A percentile compares a stretch with the other conserved stretches of the same genome.
Evolutionary conservation across 2,329 filamentous ascomycete species (phyloP).

Genomic region (Neonectria faginata): DNA sequence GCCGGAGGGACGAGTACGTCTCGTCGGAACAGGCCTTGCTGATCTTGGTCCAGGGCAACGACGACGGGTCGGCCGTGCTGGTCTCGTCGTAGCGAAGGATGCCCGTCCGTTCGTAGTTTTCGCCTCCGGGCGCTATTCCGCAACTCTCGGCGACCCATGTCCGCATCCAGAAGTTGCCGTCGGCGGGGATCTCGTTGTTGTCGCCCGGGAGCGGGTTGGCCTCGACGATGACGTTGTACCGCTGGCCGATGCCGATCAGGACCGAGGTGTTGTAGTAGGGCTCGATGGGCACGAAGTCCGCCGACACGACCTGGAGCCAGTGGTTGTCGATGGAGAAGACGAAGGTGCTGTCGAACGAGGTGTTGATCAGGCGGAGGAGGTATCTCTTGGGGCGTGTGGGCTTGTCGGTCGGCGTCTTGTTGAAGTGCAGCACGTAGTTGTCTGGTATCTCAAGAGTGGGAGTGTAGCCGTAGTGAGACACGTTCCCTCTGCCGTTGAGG

Average conservation of each 20-base stretch:
- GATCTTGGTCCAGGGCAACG: conserved; percentile 25
- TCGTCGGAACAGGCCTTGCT: conserved; percentile 34
- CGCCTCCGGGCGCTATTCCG: conserved; percentile 7
- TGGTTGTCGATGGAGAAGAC: conserved; percentile 43
- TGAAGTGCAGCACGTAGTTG: conserved; percentile 33
- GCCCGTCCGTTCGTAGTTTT: conserved; percentile 33
- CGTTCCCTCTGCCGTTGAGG: conserved; percentile 36
- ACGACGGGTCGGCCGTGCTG: conserved; percentile 15
- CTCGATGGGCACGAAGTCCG: conserved; percentile 39
- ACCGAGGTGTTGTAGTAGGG: conserved; percentile 32
- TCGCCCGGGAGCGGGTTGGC: conserved; percentile 30
- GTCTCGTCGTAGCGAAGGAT: conserved; percentile 33
- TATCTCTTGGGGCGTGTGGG: conserved; percentile 31
- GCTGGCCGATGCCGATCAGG: conserved; percentile 37
- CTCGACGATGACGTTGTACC: conserved; percentile 38
- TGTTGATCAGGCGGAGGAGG: conserved; percentile 39
- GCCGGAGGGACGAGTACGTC: conserved; percentile 31
- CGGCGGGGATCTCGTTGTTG: conserved; percentile 22
- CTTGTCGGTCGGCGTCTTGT: conserved; percentile 37
- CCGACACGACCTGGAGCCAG: conserved; percentile 31
- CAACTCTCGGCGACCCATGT: conserved; percentile 29
- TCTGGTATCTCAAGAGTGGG: conserved; percentile 20
- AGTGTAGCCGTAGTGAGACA: conserved; percentile 23
- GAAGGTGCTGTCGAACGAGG: conserved; percentile 37
- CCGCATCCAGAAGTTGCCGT: conserved; percentile 43